Conservation (phyloP, 2,329 filamentous ascomycete genomes). For the Botrytis squamosa region DNA sequence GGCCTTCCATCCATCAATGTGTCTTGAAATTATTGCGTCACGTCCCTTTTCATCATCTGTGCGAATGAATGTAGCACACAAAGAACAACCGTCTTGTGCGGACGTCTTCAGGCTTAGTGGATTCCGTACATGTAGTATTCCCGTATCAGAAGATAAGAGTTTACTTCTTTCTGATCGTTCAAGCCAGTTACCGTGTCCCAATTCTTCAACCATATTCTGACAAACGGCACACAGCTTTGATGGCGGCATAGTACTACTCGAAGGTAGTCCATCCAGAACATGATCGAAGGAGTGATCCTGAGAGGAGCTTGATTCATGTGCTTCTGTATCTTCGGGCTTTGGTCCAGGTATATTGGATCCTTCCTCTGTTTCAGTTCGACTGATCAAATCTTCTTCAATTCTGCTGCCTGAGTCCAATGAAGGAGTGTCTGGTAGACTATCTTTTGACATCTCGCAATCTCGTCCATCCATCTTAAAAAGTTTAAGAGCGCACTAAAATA, state of each 20-base stretch:
- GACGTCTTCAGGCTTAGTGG: neutral
- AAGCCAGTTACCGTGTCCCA: neutral
- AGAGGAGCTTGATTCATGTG: accelerated
- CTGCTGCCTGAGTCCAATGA: neutral
- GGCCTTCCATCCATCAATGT: neutral
- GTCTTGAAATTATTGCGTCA: accelerated
- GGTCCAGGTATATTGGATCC: too few species aligned
- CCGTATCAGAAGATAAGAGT: too few species aligned
- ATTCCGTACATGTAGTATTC: neutral
- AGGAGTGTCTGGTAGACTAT: neutral
- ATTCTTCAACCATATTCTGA: neutral
- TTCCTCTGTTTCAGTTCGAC: neutral
- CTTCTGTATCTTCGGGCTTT: neutral
- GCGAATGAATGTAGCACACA: neutral
- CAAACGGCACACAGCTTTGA: neutral
- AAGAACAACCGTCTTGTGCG: neutral
- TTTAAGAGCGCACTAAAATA: neutral
- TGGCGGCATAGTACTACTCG: neutral
- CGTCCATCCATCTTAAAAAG: neutral
- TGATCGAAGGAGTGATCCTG: neutral
- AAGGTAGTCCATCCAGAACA: neutral
- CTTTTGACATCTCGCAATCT: neutral
- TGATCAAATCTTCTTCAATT: accelerated
- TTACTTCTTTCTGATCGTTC: too few species aligned
- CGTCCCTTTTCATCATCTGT: neutral